These are phyloP conservation scores for Atkinsonella hypoxylon DNA, from an alignment of 2,329 filamentous ascomycete species.

Conservation along the genomic window DNA sequence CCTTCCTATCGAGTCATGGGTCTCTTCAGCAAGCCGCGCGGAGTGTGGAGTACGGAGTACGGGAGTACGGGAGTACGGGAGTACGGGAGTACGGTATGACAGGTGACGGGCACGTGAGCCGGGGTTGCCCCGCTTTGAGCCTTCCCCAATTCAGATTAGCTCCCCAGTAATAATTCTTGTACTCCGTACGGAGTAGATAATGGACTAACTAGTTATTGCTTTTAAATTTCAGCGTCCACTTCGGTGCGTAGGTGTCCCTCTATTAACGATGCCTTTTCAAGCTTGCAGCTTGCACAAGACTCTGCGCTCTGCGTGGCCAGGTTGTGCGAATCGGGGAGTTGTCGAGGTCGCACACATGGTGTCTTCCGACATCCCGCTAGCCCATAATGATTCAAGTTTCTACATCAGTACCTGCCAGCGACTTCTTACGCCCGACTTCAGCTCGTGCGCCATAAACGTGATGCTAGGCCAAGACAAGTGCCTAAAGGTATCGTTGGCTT, in stretches of 20 bases:
- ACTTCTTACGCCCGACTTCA: neutral
- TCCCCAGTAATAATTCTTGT: no score
- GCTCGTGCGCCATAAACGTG: neutral
- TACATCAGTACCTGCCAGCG: neutral
- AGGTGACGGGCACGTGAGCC: no score
- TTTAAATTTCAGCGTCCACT: no score
- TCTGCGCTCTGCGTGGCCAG: neutral
- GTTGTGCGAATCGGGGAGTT: neutral
- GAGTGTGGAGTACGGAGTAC: no score
- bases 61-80: no score
- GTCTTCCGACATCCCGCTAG: slow-evolving; percentile 2
- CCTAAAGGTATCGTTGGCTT: neutral
- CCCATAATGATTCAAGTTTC: neutral
- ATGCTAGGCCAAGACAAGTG: neutral
- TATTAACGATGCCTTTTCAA: no score
- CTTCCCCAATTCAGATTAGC: no score
- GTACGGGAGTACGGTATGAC: no score
- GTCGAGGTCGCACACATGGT: neutral
- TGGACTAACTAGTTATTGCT: no score
- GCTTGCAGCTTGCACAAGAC: neutral
- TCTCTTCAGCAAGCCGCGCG: neutral
- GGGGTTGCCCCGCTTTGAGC: no score
- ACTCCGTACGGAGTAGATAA: no score
- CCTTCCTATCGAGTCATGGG: neutral
- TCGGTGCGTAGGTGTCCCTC: no score